Evolutionary conservation across 495 filamentous ascomycete genomes (phyloP).

Genomic region (Glutinoglossum americanum): DNA sequence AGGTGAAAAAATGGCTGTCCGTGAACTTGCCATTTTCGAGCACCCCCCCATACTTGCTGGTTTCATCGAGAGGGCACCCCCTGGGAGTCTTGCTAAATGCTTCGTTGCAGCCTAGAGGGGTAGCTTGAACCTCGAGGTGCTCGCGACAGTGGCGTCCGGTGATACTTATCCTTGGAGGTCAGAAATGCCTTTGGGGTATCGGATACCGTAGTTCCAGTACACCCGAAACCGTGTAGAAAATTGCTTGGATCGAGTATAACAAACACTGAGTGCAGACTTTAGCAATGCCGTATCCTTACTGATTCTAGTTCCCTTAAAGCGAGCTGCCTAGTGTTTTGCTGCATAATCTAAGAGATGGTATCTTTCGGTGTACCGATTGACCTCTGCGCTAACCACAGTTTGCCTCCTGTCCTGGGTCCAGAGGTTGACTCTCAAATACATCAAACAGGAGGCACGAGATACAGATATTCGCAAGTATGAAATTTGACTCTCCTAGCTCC

Average conservation of each 20-base stretch:
- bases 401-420: neutral
- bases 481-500: neutral
- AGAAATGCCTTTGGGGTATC: neutral
- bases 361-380: neutral
- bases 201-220: neutral
- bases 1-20: too few relatives aligned
- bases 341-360: neutral
- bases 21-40: too few relatives aligned
- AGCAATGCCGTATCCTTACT: neutral
- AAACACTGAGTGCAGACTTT: neutral
- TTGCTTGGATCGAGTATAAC: neutral
- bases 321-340: neutral
- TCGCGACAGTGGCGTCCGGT: too few relatives aligned
- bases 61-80: too few relatives aligned
- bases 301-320: neutral
- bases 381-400: neutral
- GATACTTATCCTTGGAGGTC: too few relatives aligned
- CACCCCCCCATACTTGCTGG: too few relatives aligned
- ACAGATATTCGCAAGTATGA: neutral
- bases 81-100: too few relatives aligned
- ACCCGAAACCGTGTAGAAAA: neutral
- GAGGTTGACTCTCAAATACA: neutral
- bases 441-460: neutral
- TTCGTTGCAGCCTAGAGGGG: too few relatives aligned
- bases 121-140: too few relatives aligned